Conservation (phyloP, 768 basidiomycete genomes). For the Rossbeevera mucosa region DNA sequence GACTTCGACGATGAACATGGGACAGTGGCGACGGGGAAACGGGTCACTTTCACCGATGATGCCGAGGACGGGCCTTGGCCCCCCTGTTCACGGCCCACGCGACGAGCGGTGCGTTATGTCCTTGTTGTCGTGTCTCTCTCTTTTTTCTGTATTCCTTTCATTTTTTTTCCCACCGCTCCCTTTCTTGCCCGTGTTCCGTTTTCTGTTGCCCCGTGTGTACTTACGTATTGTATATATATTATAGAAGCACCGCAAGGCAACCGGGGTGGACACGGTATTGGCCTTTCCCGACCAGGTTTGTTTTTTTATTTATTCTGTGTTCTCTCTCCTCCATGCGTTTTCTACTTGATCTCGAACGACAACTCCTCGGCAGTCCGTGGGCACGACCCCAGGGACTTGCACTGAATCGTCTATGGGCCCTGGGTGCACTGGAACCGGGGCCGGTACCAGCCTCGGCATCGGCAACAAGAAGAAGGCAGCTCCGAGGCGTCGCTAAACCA, state of each 20-base stretch:
- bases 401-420: no score
- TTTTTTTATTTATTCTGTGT: background rate
- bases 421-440: no score
- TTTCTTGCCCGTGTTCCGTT: background rate
- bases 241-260: conserved; percentile 24
- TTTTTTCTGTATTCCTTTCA: background rate
- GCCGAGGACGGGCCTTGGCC: conserved; percentile 14
- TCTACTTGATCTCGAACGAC: background rate
- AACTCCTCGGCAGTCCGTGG: conserved; percentile 4
- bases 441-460: background rate
- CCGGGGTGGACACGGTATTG: conserved; percentile 9
- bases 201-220: background rate
- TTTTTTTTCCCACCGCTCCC: background rate
- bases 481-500: conserved; percentile 23
- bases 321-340: background rate
- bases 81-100: conserved; percentile 19
- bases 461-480: conserved; percentile 19
- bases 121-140: background rate
- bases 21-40: conserved; percentile 20
- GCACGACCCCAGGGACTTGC: conserved; percentile 1
- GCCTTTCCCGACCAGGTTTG: conserved; percentile 22
- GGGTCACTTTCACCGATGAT: conserved; percentile 21
- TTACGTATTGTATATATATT: background rate
- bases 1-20: conserved; percentile 19
- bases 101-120: conserved; percentile 22